Percentiles rank a stretch among this genome's conserved stretches.
These are phyloP conservation scores for Ceratobasidium sp. DNA, from an alignment of 1,284 basidiomycete genomes.

Conservation along the genomic window DNA sequence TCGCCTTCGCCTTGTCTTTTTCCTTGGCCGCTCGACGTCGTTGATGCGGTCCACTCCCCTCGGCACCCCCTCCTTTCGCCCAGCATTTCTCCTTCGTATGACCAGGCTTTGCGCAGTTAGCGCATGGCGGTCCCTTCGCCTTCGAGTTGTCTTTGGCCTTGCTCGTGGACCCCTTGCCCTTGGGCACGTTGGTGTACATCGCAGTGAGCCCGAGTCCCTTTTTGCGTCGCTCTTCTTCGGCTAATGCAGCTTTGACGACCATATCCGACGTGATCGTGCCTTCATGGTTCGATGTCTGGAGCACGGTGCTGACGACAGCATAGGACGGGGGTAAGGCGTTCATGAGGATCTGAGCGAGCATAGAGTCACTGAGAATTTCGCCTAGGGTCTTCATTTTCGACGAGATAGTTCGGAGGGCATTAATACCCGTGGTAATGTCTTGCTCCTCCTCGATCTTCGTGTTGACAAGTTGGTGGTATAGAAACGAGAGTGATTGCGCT, in stretches of 20 bases:
- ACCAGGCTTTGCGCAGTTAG: constrained; percentile 15
- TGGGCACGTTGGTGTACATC: not conserved
- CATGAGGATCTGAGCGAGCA: constrained; percentile 8
- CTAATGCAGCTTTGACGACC: constrained; percentile 24
- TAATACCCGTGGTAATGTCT: not conserved
- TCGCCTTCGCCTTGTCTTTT: not conserved
- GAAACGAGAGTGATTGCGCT: constrained; percentile 16
- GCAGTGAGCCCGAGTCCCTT: constrained; percentile 9
- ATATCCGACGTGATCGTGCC: not conserved
- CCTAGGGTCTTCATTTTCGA: constrained; percentile 13
- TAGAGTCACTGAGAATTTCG: not conserved
- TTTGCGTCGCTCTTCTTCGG: constrained; percentile 25
- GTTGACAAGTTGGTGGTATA: constrained; percentile 14
- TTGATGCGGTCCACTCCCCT: constrained; percentile 25
- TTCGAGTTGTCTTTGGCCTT: not conserved
- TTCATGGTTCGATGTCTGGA: constrained; percentile 5
- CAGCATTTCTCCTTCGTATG: constrained; percentile 38
- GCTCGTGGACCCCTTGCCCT: not conserved
- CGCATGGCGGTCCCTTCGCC: constrained; percentile 16
- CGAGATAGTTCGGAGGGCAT: constrained; percentile 7
- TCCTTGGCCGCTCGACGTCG: not conserved
- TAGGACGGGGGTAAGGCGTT: constrained; percentile 29
- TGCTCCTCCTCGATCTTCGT: constrained; percentile 10
- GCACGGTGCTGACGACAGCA: constrained; percentile 17
- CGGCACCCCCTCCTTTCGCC: constrained; percentile 52